Base-by-base conservation (phyloP, 306 rosid genomes). In the Calophaca sinica region DNA sequence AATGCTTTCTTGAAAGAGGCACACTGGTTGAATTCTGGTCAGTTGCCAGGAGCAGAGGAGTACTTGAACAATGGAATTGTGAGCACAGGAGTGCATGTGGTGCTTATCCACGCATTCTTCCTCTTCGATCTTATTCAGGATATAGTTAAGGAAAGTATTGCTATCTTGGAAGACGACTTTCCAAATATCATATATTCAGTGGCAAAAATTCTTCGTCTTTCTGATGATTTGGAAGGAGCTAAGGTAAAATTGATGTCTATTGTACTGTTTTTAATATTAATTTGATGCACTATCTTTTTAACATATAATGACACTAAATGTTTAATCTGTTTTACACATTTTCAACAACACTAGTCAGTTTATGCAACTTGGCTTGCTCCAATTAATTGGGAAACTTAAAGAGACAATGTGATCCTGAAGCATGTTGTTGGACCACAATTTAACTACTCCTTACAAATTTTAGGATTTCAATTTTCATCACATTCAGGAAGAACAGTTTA, bases 41-140 rank as follows among this genome's bases (percentile, higher is more conserved):
- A 79, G 9, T 59, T 75, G 45, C 85, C 88, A 64, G 77, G 52
- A 28, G 32, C 76, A 4, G 74, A 86, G 52, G 84, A 83, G 46
- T 88, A 90, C 59, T 75, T 88, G 83, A 77, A 79, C 28, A 86
- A 84, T 69, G 86, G 74, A 50, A 13, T 80, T n/a, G 39, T 81
- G 5, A 88, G 84, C 62, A 15, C 88, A 6, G 91, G 96, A 5
- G 89, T 85, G 28, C 88, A 82, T 5, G 79, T 77, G 4, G 86
- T 79, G 9, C 77, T 90, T 11, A 62, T 81, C 2, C 81, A 81
- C 44, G 51, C 70, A 7, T 85, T 85, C 80, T 85, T 83, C 73
- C 79, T 89, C 14, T 9, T 89, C 12, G 86, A 87, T 51, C 38
- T 78, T 0, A 36, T 4, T 38, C 68, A 63, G 5, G 59, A 74